These are phyloP conservation scores for Microdochium bolleyi DNA, from an alignment of 2,329 filamentous ascomycete genomes.

Conservation along the genomic window DNA sequence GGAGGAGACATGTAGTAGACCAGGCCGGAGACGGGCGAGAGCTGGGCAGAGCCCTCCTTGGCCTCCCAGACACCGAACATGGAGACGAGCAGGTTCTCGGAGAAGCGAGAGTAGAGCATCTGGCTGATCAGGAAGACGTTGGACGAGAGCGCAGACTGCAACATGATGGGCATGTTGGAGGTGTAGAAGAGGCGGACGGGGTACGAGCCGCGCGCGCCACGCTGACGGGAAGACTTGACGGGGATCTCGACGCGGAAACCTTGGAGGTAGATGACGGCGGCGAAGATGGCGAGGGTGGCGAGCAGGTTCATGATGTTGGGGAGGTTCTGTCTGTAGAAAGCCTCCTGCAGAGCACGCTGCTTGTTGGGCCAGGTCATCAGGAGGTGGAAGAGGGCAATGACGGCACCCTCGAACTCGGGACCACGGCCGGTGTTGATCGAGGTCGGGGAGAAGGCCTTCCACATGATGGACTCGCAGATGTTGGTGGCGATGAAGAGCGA, in stretches of 20 bases:
- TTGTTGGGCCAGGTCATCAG: constrained; percentile 99
- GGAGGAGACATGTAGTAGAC: constrained; percentile 99
- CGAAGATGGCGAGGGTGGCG: constrained; percentile 87
- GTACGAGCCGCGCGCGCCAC: constrained; percentile 96
- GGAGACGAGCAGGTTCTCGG: constrained; percentile 95
- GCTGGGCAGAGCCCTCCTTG: constrained; percentile 90
- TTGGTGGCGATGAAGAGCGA: constrained; percentile 99
- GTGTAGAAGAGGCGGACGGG: constrained; percentile 99
- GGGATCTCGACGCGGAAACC: constrained; percentile 99
- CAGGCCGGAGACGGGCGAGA: constrained; percentile 85
- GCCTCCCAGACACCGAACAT: constrained; percentile 98
- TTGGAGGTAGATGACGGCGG: constrained; percentile 97
- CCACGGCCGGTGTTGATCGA: constrained; percentile 99
- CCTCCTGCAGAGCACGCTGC: constrained; percentile 95
- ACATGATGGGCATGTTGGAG: constrained; percentile 99
- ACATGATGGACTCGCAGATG: constrained; percentile 99
- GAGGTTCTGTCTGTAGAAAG: constrained; percentile 98
- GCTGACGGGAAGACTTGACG: constrained; percentile 98
- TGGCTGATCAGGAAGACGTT: constrained; percentile 99
- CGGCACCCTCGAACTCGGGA: constrained; percentile 96
- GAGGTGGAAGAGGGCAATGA: constrained; percentile 96
- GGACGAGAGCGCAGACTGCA: constrained; percentile 96
- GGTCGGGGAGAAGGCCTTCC: constrained; percentile 98
- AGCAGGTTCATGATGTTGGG: constrained; percentile 99
- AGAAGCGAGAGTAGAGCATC: constrained; percentile 99